Percentiles rank a stretch among this genome's conserved stretches.
These are phyloP conservation scores for Paracorniculantispora psalliotae DNA, from an alignment of 2,329 filamentous ascomycete species.

Conservation along the genomic window DNA sequence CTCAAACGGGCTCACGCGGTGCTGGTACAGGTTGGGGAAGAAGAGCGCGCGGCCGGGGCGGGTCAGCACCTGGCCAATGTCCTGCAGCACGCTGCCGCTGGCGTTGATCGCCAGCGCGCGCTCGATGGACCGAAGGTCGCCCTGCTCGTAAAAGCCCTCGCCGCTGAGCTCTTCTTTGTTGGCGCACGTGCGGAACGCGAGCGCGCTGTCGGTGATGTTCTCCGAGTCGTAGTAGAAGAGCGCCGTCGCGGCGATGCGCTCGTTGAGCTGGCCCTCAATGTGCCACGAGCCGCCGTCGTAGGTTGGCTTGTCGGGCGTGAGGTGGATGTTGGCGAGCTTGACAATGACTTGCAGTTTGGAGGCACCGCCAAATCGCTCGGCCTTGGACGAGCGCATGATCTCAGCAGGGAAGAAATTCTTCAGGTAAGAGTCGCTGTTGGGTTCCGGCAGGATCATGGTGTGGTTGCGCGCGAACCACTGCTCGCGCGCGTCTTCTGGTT, in stretches of 20 bases:
- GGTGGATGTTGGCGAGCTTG: conserved; percentile 56
- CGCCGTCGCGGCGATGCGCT: conserved; percentile 58
- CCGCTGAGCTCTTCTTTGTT: conserved; percentile 24
- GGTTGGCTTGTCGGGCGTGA: conserved; percentile 51
- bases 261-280: conserved; percentile 52
- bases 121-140: conserved; percentile 28
- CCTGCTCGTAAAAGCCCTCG: conserved; percentile 27
- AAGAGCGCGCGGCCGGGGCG: conserved; percentile 44
- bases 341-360: conserved; percentile 54
- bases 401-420: conserved; percentile 20
- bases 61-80: conserved; percentile 44
- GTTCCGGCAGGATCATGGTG: conserved; percentile 15
- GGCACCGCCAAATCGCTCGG: conserved; percentile 18
- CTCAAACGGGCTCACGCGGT: conserved; percentile 46
- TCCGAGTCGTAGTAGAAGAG: conserved; percentile 57
- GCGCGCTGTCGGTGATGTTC: conserved; percentile 50
- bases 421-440: conserved; percentile 22
- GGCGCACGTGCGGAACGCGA: conserved; percentile 45
- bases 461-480: conserved; percentile 27
- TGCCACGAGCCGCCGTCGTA: conserved; percentile 53
- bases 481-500: conserved; percentile 14
- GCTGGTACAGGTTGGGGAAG: conserved; percentile 52
- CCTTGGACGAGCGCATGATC: neutral
- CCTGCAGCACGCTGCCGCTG: conserved; percentile 21
- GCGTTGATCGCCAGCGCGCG: conserved; percentile 31